Percentiles rank a stretch among this genome's conserved stretches.
Conservation (phyloP, 305 asterid species). For the Fraxinus albicans region DNA sequence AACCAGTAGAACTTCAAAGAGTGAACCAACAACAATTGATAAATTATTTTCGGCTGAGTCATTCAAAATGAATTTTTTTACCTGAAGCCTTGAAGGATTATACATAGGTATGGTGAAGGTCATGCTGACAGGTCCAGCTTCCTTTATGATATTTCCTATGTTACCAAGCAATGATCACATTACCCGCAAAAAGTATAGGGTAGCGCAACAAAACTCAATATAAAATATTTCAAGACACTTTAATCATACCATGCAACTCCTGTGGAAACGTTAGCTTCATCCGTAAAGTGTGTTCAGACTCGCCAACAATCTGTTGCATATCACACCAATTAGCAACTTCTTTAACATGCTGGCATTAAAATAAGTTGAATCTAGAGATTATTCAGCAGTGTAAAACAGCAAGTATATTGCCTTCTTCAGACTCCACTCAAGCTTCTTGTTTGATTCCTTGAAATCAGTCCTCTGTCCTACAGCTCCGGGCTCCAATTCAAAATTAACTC, state of each 20-base stretch:
- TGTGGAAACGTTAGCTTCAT: conserved; percentile 90
- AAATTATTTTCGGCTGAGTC: not conserved
- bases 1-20: not conserved
- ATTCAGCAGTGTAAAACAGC: conserved; percentile 20
- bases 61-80: conserved; percentile 24
- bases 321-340: not conserved
- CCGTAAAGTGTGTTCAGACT: conserved; percentile 86
- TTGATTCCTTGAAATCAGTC: conserved; percentile 93
- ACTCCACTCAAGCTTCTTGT: conserved; percentile 81
- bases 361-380: conserved; percentile 6
- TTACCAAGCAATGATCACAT: conserved; percentile 17
- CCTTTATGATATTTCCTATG: conserved; percentile 90
- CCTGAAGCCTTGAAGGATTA: conserved; percentile 97
- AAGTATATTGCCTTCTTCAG: conserved; percentile 74
- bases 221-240: conserved; percentile 8
- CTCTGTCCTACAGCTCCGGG: conserved; percentile 84
- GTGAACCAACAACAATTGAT: not conserved
- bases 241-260: conserved; percentile 78
- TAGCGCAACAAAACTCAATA: not conserved
- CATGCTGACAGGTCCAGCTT: conserved; percentile 99
- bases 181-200: conserved; percentile 7
- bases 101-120: conserved; percentile 97
- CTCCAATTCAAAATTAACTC: conserved; percentile 93
- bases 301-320: conserved; percentile 78
- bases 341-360: not conserved